Percentiles rank a stretch among this genome's conserved stretches.
phyloP scores from a whole-genome alignment of 2,329 filamentous ascomycete genomes.

The Paracoccidioides brasiliensis region DNA sequence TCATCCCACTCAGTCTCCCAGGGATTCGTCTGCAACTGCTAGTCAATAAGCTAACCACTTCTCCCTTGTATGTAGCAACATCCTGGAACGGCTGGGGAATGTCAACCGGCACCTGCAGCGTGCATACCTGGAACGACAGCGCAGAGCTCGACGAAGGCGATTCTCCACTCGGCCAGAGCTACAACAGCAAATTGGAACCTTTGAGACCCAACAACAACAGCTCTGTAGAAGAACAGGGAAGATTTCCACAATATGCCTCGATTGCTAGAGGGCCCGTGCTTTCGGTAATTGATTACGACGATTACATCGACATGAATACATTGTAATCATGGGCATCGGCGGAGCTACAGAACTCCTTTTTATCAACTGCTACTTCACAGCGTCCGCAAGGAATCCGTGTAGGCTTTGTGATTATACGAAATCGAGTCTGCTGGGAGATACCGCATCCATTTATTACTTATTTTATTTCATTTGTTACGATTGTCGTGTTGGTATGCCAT shows the following conservation, averaged over 20 bases:
- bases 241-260: background rate
- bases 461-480: too few relatives aligned
- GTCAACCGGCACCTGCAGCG: conserved; percentile 58
- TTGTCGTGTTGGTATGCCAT: too few relatives aligned
- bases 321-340: background rate
- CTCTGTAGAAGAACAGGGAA: background rate
- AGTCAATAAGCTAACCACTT: background rate
- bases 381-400: too few relatives aligned
- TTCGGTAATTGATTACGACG: background rate
- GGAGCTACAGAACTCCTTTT: too few relatives aligned
- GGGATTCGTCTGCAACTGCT: background rate
- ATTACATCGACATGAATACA: background rate
- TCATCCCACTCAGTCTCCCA: background rate
- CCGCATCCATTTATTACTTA: too few relatives aligned
- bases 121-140: conserved; percentile 63
- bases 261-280: background rate
- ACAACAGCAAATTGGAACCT: conserved; percentile 6
- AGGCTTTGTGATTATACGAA: too few relatives aligned
- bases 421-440: too few relatives aligned
- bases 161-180: conserved; percentile 6
- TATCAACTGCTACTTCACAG: too few relatives aligned
- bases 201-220: background rate
- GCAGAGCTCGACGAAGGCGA: conserved; percentile 8
- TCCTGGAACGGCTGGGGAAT: conserved; percentile 69
- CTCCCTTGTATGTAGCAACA: conserved; percentile 46